Percentiles rank a stretch among this genome's conserved stretches.
Evolutionary conservation across 1,139 yeast genomes (phyloP).

Genomic region (Yamadazyma spencermartinsiae): DNA sequence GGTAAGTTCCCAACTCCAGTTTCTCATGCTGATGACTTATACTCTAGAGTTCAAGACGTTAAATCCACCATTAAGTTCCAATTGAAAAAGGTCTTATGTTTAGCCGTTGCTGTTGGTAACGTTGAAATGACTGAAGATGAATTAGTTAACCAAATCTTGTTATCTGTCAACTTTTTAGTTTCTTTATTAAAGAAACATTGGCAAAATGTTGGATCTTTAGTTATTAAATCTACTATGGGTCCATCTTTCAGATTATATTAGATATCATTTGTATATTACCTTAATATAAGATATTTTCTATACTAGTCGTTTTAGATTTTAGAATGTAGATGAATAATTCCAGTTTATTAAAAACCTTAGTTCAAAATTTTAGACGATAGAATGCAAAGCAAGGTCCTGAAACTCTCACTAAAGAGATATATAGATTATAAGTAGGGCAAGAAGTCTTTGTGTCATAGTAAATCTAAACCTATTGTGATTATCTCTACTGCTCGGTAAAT

Average conservation of each 20-base stretch:
- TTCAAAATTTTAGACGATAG: too few relatives aligned
- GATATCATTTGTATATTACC: conserved; percentile 23
- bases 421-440: neutral
- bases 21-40: conserved; percentile 98
- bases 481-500: neutral
- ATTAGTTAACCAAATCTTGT: conserved; percentile 96
- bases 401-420: neutral
- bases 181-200: conserved; percentile 99
- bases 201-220: conserved; percentile 99
- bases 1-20: conserved; percentile 99
- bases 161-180: conserved; percentile 99
- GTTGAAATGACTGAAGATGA: conserved; percentile 97
- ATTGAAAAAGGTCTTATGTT: conserved; percentile 92
- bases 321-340: too few relatives aligned
- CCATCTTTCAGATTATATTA: conserved; percentile 99
- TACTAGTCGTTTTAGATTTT: too few relatives aligned
- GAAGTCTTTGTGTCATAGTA: neutral
- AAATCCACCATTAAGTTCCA: conserved; percentile 99
- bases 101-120: conserved; percentile 97
- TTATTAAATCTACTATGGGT: conserved; percentile 99
- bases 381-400: too few relatives aligned
- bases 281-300: conserved; percentile 4
- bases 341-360: too few relatives aligned
- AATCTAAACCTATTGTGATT: neutral
- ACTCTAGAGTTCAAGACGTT: conserved; percentile 94